Percentiles rank a stretch among this genome's conserved stretches.
phyloP scores from a whole-genome alignment of 148 eudicot species.

The Vaccinium myrtillus region DNA sequence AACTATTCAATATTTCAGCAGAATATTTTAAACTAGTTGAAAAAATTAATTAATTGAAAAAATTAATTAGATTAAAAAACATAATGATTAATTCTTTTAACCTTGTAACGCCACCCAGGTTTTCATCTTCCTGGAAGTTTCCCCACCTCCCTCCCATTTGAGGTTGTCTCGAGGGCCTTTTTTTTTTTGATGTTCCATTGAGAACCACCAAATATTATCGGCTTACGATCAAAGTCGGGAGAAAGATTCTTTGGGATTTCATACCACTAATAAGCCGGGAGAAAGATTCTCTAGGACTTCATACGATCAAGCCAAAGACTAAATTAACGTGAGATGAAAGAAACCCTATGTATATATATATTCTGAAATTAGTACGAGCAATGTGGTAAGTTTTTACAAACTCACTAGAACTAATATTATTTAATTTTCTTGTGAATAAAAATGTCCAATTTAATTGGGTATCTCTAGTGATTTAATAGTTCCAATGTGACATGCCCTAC shows the following conservation, averaged over 20 bases:
- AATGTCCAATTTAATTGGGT: neutral
- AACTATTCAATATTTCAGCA: neutral
- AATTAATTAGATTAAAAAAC: neutral
- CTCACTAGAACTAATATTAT: neutral
- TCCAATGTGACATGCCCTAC: neutral
- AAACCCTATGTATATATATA: no score
- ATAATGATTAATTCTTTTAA: neutral
- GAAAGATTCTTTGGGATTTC: no score
- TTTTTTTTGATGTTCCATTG: no score
- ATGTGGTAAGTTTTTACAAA: neutral
- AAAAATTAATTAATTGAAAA: no score
- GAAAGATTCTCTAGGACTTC: no score
- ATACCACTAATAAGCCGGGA: no score
- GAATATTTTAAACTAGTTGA: no score
- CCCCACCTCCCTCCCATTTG: neutral
- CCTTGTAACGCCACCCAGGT: neutral
- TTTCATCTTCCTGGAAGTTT: neutral
- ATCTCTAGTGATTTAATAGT: neutral
- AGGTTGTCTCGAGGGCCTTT: neutral
- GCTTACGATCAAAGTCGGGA: no score
- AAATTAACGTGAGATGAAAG: no score
- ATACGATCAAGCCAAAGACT: no score
- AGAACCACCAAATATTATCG: no score
- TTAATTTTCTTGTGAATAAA: neutral
- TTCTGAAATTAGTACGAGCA: neutral